Evolutionary conservation across 495 filamentous ascomycete species (phyloP), one percentile per base, ranked within the genome.

Genomic region (Astrothelium subdiscretum): DNA sequence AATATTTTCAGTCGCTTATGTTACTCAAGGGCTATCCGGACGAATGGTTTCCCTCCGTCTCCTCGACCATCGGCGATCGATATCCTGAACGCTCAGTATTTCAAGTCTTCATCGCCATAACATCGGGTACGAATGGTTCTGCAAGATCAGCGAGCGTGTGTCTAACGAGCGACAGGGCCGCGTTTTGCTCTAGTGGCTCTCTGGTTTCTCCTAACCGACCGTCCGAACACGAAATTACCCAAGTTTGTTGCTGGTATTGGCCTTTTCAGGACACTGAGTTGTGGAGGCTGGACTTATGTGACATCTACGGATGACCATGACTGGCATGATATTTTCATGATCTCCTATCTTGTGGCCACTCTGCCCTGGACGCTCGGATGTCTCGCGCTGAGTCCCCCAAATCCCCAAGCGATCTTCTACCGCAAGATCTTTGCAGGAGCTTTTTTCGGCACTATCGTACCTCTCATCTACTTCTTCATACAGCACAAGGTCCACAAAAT

Each of bases 241-340:
- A 94, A 94, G 72, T 82, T 92, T 63, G 80, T 97, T 57, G 88
- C 88, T 18, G 81, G 84, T 22, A 83, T 87, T 27, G 95, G 95
- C 58, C 40, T 97, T 52, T 88, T 96, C 69, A 83, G 95, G 65
- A 96, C 92, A 3, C 74, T 99, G 62, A 95, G 91, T 1, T 99
- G 95, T 69, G 95, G 92, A 59, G 95, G 95, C 40, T 99, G 95
- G 95, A 97, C 95, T 38, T 99, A 97, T 72, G 87, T 99, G 58
- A 99, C 95, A 24, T 97, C 92, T 42, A 97, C 95, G 11, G 95
- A 99, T 73, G 91, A 97, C 72, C 95, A 99, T 73, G 84, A 92
- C 72, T 97, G 91, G 91, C 95, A 99, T 71, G 95, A 99, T 73
- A 94, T 97, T 60, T 92, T 97, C 75, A 99, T 99, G 95, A 95